These are phyloP conservation scores for Suhomyces tanzawaensis DNA, from an alignment of 805 yeast species.

Conservation along the genomic window DNA sequence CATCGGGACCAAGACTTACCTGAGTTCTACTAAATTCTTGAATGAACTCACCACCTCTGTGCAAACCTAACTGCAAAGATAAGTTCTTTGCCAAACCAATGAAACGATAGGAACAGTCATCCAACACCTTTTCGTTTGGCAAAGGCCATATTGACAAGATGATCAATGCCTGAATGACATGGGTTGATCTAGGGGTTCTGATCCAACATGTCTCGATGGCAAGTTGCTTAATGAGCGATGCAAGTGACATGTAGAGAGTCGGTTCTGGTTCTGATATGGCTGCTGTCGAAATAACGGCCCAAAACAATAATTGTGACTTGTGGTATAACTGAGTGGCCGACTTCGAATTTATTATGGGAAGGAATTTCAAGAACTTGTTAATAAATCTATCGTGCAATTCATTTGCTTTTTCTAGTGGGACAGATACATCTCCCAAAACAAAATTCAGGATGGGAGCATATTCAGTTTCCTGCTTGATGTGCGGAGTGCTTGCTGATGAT, in stretches of 20 bases:
- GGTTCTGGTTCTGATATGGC: conserved; percentile 87
- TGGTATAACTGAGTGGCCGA: conserved; percentile 75
- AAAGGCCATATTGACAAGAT: conserved; percentile 89
- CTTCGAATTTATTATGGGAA: conserved; percentile 74
- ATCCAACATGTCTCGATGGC: conserved; percentile 94
- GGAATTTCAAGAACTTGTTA: conserved; percentile 62
- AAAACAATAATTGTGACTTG: conserved; percentile 80
- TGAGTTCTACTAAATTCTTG: conserved; percentile 89
- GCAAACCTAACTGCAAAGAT: conserved; percentile 84
- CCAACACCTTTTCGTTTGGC: conserved; percentile 88
- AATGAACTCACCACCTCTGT: conserved; percentile 83
- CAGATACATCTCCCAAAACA: conserved; percentile 69
- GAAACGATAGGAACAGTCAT: conserved; percentile 87
- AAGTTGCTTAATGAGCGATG: conserved; percentile 75
- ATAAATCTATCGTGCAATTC: conserved; percentile 71
- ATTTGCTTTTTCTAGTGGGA: conserved; percentile 65
- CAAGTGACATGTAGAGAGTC: conserved; percentile 67
- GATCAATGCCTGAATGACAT: conserved; percentile 84
- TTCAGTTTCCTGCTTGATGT: conserved; percentile 6
- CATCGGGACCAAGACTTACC: conserved; percentile 76
- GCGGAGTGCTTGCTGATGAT: conserved; percentile 8
- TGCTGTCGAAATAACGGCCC: conserved; percentile 89
- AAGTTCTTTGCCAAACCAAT: conserved; percentile 82
- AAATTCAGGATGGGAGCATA: conserved; percentile 53
- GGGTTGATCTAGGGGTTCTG: conserved; percentile 89